These are phyloP conservation scores for Candida chauliodis DNA, from an alignment of 805 yeast species.

Conservation along the genomic window DNA sequence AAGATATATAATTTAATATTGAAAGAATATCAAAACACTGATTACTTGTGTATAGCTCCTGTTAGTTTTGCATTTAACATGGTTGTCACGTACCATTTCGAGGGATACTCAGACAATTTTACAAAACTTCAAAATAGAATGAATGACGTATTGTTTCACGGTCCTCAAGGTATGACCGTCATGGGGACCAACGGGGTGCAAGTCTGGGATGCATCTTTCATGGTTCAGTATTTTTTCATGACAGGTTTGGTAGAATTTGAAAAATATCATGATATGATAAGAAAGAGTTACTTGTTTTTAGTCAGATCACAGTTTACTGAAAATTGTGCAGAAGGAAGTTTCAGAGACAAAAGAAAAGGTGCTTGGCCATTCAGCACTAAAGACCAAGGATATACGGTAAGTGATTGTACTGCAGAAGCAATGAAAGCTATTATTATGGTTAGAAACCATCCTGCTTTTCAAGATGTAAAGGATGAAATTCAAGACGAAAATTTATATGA, in stretches of 20 bases:
- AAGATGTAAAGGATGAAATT: constrained; percentile 49
- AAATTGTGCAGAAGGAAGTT: constrained; percentile 73
- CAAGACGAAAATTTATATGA: constrained; percentile 51
- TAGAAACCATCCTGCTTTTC: constrained; percentile 54
- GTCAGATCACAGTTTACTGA: constrained; percentile 81
- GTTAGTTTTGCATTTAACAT: constrained; percentile 84
- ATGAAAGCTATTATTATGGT: constrained; percentile 93
- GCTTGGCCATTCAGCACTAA: constrained; percentile 97
- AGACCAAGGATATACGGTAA: constrained; percentile 92
- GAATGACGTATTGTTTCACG: constrained; percentile 76
- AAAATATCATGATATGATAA: constrained; percentile 60
- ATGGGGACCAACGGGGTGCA: constrained; percentile 98
- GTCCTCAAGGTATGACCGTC: constrained; percentile 86
- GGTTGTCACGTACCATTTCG: constrained; percentile 64
- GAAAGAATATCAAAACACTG: constrained; percentile 77
- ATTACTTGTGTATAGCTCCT: constrained; percentile 86
- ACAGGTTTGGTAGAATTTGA: constrained; percentile 75
- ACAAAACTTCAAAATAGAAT: constrained; percentile 52
- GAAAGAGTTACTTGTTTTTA: constrained; percentile 66
- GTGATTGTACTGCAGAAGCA: constrained; percentile 97
- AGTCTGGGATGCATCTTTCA: constrained; percentile 95
- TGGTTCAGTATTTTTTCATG: constrained; percentile 73
- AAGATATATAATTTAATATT: constrained; percentile 59
- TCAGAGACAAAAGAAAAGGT: constrained; percentile 79
- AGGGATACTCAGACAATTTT: constrained; percentile 70